phyloP scores from a whole-genome alignment of 257 asterid genomes.

The Ehretia macrophylla region DNA sequence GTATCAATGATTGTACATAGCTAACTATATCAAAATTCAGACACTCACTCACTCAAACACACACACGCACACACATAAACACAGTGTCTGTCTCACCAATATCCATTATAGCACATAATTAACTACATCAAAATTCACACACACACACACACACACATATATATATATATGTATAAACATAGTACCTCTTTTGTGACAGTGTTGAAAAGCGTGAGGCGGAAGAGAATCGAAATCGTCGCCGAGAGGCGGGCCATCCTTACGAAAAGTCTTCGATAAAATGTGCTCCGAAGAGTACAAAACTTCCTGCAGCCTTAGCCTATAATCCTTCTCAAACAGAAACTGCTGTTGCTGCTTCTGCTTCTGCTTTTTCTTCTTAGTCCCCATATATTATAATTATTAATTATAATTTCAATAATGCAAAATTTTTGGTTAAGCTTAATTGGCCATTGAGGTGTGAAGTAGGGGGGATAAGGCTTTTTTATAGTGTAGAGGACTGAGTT shows the following conservation, averaged over 20 bases:
- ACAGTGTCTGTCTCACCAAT: too few species aligned
- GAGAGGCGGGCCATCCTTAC: slow-evolving; percentile 88
- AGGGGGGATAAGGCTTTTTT: neutral
- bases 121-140: neutral
- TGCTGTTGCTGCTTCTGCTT: slow-evolving; percentile 33
- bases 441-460: slow-evolving; percentile 21
- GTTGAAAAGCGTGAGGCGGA: slow-evolving; percentile 51
- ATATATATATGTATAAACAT: neutral
- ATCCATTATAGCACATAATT: neutral
- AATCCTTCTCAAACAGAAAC: slow-evolving; percentile 57
- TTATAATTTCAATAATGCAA: too few species aligned
- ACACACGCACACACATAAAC: neutral
- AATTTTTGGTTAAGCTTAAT: slow-evolving; percentile 4
- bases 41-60: neutral
- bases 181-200: slow-evolving; percentile 15
- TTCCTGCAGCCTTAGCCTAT: slow-evolving; percentile 66
- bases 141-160: neutral
- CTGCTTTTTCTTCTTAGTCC: slow-evolving; percentile 19
- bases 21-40: neutral
- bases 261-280: slow-evolving; percentile 58
- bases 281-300: slow-evolving; percentile 55
- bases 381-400: neutral
- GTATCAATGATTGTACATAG: neutral
- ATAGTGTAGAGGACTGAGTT: slow-evolving; percentile 5
- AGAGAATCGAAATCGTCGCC: slow-evolving; percentile 70